A percentile compares a stretch with the other conserved stretches of the same genome.
Conservation (phyloP, 495 filamentous ascomycete genomes). For the Cercophora newfieldiana region DNA sequence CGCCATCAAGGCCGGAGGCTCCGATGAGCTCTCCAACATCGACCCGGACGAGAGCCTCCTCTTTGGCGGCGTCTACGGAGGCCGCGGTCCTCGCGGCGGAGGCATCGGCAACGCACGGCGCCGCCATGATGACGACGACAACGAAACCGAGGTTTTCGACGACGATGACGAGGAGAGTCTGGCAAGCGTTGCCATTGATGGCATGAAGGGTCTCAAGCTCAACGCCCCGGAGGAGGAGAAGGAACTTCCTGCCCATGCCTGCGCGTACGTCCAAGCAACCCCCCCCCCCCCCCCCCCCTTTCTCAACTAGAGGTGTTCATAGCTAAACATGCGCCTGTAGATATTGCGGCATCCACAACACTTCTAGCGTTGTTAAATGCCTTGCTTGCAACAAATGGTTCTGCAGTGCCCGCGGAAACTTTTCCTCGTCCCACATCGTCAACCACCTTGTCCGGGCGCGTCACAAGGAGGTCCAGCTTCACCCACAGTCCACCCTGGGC, state of each 20-base stretch:
- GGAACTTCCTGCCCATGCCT: slow-evolving; percentile 91
- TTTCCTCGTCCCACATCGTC: slow-evolving; percentile 95
- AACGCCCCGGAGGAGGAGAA: slow-evolving; percentile 76
- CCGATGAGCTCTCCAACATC: slow-evolving; percentile 63
- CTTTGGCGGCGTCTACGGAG: slow-evolving; percentile 60
- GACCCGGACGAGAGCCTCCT: slow-evolving; percentile 78
- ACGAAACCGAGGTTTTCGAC: slow-evolving; percentile 82
- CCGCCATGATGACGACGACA: slow-evolving; percentile 80
- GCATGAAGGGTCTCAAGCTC: slow-evolving; percentile 65
- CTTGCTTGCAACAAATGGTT: slow-evolving; percentile 98
- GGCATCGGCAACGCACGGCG: slow-evolving; percentile 46
- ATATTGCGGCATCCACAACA: slow-evolving; percentile 97
- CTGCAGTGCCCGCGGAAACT: slow-evolving; percentile 95
- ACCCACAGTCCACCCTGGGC: slow-evolving; percentile 91
- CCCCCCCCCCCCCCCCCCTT: neutral
- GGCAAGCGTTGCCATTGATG: slow-evolving; percentile 79
- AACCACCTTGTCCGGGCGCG: slow-evolving; percentile 96
- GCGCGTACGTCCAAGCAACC: slow-evolving; percentile 89
- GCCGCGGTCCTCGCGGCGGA: slow-evolving; percentile 54
- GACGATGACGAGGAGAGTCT: slow-evolving; percentile 93
- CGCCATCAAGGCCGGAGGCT: slow-evolving; percentile 67
- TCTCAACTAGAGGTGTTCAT: neutral
- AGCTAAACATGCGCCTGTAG: slow-evolving; percentile 45
- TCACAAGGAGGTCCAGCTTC: slow-evolving; percentile 97
- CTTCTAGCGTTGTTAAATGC: slow-evolving; percentile 93